These are phyloP conservation scores for Yarrowia sp. DNA, from an alignment of 805 yeast genomes.

Conservation along the genomic window DNA sequence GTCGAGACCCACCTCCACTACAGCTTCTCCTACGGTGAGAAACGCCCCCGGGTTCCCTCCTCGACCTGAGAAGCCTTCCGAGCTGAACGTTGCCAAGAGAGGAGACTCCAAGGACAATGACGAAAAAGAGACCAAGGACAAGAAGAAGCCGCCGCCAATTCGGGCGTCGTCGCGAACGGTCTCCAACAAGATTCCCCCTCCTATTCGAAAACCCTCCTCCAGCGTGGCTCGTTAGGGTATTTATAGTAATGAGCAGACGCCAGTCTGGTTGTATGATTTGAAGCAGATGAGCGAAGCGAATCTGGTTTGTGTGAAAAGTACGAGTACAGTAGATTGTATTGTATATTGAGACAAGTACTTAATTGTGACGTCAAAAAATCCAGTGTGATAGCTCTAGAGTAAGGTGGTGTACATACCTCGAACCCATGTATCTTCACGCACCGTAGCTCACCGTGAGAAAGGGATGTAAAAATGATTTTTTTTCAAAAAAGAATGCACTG, in stretches of 20 bases:
- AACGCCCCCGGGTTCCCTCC: slow-evolving; percentile 18
- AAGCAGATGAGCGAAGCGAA: too few relatives aligned
- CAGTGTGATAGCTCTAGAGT: too few relatives aligned
- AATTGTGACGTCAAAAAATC: too few relatives aligned
- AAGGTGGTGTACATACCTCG: too few relatives aligned
- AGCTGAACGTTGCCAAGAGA: slow-evolving; percentile 29
- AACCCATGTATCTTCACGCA: too few relatives aligned
- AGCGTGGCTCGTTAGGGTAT: slow-evolving; percentile 35
- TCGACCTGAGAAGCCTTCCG: slow-evolving; percentile 20
- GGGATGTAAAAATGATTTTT: too few relatives aligned
- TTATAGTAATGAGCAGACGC: slow-evolving; percentile 8
- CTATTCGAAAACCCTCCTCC: slow-evolving; percentile 33
- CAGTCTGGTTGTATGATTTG: too few relatives aligned
- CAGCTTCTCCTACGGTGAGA: slow-evolving; percentile 19
- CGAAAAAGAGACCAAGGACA: not conserved
- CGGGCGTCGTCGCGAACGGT: slow-evolving; percentile 43
- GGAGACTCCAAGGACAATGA: slow-evolving; percentile 11
- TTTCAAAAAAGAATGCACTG: too few relatives aligned
- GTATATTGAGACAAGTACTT: too few relatives aligned
- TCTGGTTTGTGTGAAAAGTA: too few relatives aligned
- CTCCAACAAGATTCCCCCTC: slow-evolving; percentile 39
- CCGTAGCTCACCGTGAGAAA: too few relatives aligned
- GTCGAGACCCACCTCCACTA: slow-evolving; percentile 10
- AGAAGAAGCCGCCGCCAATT: slow-evolving; percentile 41
- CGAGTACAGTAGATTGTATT: too few relatives aligned